Conservation (phyloP, 202 grass and related monocot species). For the Elaeis oleifera region DNA sequence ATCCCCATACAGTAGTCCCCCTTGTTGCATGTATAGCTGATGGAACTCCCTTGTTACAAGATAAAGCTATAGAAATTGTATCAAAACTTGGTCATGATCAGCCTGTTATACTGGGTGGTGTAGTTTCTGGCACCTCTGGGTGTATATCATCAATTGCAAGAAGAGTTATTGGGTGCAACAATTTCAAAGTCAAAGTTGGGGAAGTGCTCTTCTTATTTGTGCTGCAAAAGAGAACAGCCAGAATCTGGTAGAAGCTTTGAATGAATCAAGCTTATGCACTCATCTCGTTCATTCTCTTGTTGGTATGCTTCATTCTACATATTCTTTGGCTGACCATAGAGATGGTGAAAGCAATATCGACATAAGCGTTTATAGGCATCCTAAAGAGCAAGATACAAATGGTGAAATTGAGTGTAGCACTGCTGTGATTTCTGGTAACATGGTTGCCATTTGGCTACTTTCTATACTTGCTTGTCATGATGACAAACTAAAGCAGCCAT, state of each 20-base stretch:
- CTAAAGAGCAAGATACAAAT: slow-evolving; percentile 51
- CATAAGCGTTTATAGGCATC: slow-evolving; percentile 73
- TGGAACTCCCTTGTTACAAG: slow-evolving; percentile 77
- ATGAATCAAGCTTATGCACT: slow-evolving; percentile 58
- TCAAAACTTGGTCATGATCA: slow-evolving; percentile 77
- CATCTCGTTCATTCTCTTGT: slow-evolving; percentile 79
- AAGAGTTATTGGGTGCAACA: slow-evolving; percentile 55
- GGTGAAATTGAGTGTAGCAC: slow-evolving; percentile 53
- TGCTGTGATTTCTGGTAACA: slow-evolving; percentile 78
- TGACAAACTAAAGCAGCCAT: slow-evolving; percentile 61
- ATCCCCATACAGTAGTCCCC: slow-evolving; percentile 92
- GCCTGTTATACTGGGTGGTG: slow-evolving; percentile 67
- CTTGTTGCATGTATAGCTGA: slow-evolving; percentile 89
- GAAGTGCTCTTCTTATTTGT: slow-evolving; percentile 88
- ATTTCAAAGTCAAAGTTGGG: slow-evolving; percentile 84
- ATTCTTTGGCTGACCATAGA: slow-evolving; percentile 43
- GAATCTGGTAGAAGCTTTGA: slow-evolving; percentile 70
- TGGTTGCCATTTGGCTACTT: slow-evolving; percentile 93
- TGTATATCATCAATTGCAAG: slow-evolving; percentile 66
- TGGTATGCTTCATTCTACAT: slow-evolving; percentile 79
- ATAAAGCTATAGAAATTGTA: slow-evolving; percentile 93
- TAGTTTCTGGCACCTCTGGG: slow-evolving; percentile 73
- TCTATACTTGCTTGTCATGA: slow-evolving; percentile 77
- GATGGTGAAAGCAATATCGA: slow-evolving; percentile 62
- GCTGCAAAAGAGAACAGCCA: slow-evolving; percentile 71